phyloP scores from a whole-genome alignment of 1,284 basidiomycete species.

The Pseudozyma flocculosa region DNA sequence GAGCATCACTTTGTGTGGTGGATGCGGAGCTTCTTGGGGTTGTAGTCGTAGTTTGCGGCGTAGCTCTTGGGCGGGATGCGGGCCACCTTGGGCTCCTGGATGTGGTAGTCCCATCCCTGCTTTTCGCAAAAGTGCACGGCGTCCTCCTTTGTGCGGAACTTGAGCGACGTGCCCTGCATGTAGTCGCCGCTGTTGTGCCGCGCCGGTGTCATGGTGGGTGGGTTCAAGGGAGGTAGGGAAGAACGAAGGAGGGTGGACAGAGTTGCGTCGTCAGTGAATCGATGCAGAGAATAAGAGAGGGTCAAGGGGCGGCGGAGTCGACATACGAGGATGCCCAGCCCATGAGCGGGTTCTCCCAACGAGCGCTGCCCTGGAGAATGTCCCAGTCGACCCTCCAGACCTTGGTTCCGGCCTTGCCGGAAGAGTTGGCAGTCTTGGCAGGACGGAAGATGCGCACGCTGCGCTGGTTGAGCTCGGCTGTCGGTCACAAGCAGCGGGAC shows the following conservation, averaged over 20 bases:
- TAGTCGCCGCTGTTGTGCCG: constrained; percentile 76
- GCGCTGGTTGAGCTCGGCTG: constrained; percentile 81
- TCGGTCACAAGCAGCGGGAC: too few relatives aligned
- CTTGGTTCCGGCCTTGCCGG: constrained; percentile 77
- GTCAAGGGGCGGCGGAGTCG: constrained; percentile 52
- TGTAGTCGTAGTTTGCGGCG: constrained; percentile 76
- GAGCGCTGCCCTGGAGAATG: constrained; percentile 77
- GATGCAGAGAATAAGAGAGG: too few relatives aligned
- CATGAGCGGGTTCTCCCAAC: constrained; percentile 99
- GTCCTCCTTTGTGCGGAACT: constrained; percentile 86
- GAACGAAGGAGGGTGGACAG: too few relatives aligned
- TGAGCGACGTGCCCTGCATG: constrained; percentile 86
- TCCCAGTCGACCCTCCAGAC: constrained; percentile 97
- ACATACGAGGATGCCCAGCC: constrained; percentile 70
- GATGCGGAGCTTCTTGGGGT: constrained; percentile 77
- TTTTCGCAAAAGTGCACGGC: constrained; percentile 78
- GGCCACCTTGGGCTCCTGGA: constrained; percentile 59
- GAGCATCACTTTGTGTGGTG: constrained; percentile 81
- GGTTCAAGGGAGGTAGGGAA: too few relatives aligned
- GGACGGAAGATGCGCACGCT: constrained; percentile 90
- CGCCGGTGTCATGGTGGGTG: constrained; percentile 61
- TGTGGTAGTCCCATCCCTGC: constrained; percentile 58
- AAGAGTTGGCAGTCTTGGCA: constrained; percentile 92
- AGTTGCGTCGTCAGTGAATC: too few relatives aligned
- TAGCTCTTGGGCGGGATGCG: constrained; percentile 73